Percentiles rank a stretch among this genome's conserved stretches.
These are phyloP conservation scores for Blepharisma stoltei DNA, from an alignment of 73 alveolate genomes.

Conservation along the genomic window DNA sequence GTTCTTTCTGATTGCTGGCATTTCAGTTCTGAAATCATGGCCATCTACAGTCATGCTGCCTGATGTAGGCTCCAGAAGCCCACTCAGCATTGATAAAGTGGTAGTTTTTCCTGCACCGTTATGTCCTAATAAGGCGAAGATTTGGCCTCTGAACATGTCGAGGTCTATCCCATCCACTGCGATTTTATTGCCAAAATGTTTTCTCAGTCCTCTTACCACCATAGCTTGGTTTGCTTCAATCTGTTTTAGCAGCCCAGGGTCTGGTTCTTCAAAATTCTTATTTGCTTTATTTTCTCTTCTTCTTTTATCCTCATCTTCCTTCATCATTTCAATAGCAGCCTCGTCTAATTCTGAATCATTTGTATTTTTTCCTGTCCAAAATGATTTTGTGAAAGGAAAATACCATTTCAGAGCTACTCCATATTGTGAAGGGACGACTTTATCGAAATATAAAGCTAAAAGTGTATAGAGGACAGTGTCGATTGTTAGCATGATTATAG, in stretches of 20 bases:
- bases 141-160: slow-evolving; percentile 85
- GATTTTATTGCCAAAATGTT: slow-evolving; percentile 71
- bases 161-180: slow-evolving; percentile 82
- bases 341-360: background rate
- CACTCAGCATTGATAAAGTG: slow-evolving; percentile 83
- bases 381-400: slow-evolving; percentile 43
- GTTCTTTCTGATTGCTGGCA: slow-evolving; percentile 68
- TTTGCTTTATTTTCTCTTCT: background rate
- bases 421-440: slow-evolving; percentile 67
- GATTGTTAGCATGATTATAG: slow-evolving; percentile 2
- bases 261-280: slow-evolving; percentile 45
- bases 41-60: slow-evolving; percentile 71
- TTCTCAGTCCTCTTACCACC: slow-evolving; percentile 36
- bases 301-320: slow-evolving; percentile 21
- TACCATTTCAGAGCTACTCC: slow-evolving; percentile 76
- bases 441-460: slow-evolving; percentile 57
- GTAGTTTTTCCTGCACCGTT: slow-evolving; percentile 98
- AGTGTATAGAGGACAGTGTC: slow-evolving; percentile 46
- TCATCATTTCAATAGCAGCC: background rate
- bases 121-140: slow-evolving; percentile 94
- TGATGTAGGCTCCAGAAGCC: slow-evolving; percentile 59
- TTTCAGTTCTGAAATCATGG: slow-evolving; percentile 56
- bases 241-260: slow-evolving; percentile 43
- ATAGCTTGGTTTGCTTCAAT: slow-evolving; percentile 14
- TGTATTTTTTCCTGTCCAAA: slow-evolving; percentile 39